phyloP scores from a whole-genome alignment of 352 stramenopile species.

The Blastocystis sp. region DNA sequence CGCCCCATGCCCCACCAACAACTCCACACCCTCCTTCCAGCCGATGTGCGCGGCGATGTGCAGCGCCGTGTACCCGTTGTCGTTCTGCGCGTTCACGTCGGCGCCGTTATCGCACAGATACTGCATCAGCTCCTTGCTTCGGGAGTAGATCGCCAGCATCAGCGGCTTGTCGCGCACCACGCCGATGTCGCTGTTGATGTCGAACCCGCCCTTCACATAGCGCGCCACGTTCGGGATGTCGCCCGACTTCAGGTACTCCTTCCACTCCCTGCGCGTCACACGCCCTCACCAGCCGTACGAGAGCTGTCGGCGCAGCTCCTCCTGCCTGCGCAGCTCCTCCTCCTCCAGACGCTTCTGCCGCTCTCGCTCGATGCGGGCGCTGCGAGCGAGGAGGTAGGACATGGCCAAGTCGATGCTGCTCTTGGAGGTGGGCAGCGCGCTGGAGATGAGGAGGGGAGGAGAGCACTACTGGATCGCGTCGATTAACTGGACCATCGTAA shows the following conservation, averaged over 20 bases:
- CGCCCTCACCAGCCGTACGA: neutral
- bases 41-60: slow-evolving; percentile 27
- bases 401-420: slow-evolving; percentile 33
- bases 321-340: slow-evolving; percentile 18
- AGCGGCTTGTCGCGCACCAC: slow-evolving; percentile 51
- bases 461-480: slow-evolving; percentile 18
- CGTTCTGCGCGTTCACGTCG: slow-evolving; percentile 49
- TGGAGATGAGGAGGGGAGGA: neutral
- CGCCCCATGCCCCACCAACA: neutral
- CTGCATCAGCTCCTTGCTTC: slow-evolving; percentile 5
- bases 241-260: slow-evolving; percentile 35
- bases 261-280: slow-evolving; percentile 23
- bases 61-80: slow-evolving; percentile 40
- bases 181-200: slow-evolving; percentile 51
- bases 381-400: slow-evolving; percentile 33
- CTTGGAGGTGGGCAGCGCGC: slow-evolving; percentile 28
- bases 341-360: neutral
- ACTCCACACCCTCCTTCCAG: slow-evolving; percentile 23
- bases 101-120: slow-evolving; percentile 41
- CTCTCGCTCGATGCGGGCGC: slow-evolving; percentile 22
- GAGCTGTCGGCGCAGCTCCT: slow-evolving; percentile 40
- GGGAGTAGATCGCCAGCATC: slow-evolving; percentile 20
- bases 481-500: slow-evolving; percentile 51
- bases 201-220: slow-evolving; percentile 42
- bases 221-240: slow-evolving; percentile 20